These are phyloP conservation scores for Calocera viscosa DNA, from an alignment of 768 basidiomycete genomes.

Conservation along the genomic window DNA sequence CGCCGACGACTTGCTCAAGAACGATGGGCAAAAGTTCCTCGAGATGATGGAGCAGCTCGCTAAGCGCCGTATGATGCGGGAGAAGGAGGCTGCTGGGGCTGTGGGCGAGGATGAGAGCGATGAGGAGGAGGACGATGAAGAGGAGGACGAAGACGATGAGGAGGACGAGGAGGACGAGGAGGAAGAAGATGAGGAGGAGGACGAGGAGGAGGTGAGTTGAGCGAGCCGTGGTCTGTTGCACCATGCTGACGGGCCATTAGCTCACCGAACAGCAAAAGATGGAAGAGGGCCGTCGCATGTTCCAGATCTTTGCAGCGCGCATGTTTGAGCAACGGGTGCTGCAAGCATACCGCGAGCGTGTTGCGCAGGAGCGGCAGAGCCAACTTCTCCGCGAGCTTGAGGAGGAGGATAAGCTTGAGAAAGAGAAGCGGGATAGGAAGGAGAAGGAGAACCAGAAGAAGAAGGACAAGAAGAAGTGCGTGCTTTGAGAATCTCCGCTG, in stretches of 20 bases:
- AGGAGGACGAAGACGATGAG: constrained; percentile 46
- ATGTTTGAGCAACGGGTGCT: constrained; percentile 99
- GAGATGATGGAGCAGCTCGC: constrained; percentile 99
- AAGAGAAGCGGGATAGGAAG: constrained; percentile 83
- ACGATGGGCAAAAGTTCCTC: constrained; percentile 95
- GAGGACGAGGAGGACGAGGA: constrained; percentile 58
- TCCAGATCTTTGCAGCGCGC: constrained; percentile 96
- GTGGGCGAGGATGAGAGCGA: constrained; percentile 49
- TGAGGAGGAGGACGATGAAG: constrained; percentile 49
- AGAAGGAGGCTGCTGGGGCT: constrained; percentile 49
- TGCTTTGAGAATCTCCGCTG: constrained; percentile 9
- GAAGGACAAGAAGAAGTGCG: constrained; percentile 94
- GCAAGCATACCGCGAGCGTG: constrained; percentile 90
- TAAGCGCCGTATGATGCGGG: constrained; percentile 82
- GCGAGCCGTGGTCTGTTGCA: not conserved
- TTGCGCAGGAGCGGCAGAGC: constrained; percentile 88
- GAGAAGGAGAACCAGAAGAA: constrained; percentile 95
- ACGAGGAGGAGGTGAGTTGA: constrained; percentile 33
- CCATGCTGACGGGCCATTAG: constrained; percentile 28
- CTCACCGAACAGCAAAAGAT: constrained; percentile 92
- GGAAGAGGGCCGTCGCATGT: constrained; percentile 99
- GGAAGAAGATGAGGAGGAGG: constrained; percentile 26
- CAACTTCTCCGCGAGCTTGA: constrained; percentile 90
- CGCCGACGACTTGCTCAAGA: constrained; percentile 95
- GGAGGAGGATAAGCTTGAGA: constrained; percentile 78